Conservation (phyloP, 2,329 filamentous ascomycete genomes). For the Xylaria sp. region DNA sequence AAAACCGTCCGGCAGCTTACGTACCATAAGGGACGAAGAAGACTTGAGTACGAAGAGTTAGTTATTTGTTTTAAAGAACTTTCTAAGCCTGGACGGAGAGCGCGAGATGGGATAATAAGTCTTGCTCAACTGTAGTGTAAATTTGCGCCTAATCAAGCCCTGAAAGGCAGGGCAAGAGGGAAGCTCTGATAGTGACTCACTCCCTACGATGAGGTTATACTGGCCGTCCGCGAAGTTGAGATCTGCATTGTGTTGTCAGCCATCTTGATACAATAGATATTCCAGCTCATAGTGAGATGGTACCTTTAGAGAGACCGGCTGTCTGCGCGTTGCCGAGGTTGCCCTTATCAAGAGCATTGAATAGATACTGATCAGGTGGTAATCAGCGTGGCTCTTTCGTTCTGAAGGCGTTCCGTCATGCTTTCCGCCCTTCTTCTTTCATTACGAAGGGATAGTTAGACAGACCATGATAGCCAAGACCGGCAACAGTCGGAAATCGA, state of each 20-base stretch:
- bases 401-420: no score
- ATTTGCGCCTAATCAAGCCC: background rate
- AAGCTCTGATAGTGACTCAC: constrained; percentile 21
- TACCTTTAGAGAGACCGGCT: constrained; percentile 57
- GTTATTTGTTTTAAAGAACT: background rate
- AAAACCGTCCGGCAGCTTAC: background rate
- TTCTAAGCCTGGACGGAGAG: no score
- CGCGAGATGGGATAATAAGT: background rate
- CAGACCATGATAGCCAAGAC: constrained; percentile 63
- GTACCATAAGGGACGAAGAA: constrained; percentile 61
- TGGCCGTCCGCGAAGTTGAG: constrained; percentile 70
- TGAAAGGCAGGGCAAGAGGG: background rate
- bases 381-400: constrained; percentile 12
- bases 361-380: constrained; percentile 50
- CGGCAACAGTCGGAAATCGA: constrained; percentile 65
- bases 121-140: background rate
- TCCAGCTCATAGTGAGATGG: constrained; percentile 11
- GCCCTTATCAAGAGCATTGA: constrained; percentile 62
- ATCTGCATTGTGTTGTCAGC: constrained; percentile 50
- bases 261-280: background rate
- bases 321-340: constrained; percentile 69
- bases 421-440: background rate
- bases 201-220: constrained; percentile 75
- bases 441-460: background rate
- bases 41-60: constrained; percentile 28